These are phyloP conservation scores for Aspergillus vadensis DNA, from an alignment of 2,329 filamentous ascomycete genomes.

Conservation along the genomic window DNA sequence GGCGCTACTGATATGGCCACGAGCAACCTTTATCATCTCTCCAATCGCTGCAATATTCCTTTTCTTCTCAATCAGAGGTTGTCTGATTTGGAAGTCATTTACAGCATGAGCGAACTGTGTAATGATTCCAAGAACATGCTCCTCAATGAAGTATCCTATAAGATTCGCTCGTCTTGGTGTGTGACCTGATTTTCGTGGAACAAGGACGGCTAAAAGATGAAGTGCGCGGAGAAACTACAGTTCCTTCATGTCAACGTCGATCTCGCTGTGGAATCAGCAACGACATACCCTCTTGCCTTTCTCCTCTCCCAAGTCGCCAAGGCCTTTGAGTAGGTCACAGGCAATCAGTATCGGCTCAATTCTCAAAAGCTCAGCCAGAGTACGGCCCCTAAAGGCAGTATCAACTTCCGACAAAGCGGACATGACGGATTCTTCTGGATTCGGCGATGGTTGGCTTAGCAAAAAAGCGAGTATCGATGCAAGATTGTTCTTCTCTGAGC, in stretches of 20 bases:
- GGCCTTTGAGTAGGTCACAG: constrained; percentile 78
- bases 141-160: constrained; percentile 75
- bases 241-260: constrained; percentile 12
- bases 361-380: constrained; percentile 69
- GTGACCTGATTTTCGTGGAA: constrained; percentile 52
- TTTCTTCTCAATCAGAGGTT: constrained; percentile 67
- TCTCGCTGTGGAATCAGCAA: neutral
- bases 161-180: constrained; percentile 56
- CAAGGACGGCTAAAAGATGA: constrained; percentile 52
- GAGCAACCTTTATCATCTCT: constrained; percentile 80
- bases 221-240: constrained; percentile 53
- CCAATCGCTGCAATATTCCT: constrained; percentile 80
- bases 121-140: constrained; percentile 83
- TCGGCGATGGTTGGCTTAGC: constrained; percentile 61
- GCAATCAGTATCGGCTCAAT: constrained; percentile 74
- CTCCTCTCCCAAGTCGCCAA: constrained; percentile 65
- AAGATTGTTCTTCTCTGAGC: constrained; percentile 60
- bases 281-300: constrained; percentile 58
- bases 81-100: constrained; percentile 65
- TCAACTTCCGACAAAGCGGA: constrained; percentile 69
- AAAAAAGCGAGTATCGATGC: constrained; percentile 61
- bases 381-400: constrained; percentile 66
- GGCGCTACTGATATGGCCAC: constrained; percentile 71
- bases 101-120: constrained; percentile 76
- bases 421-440: constrained; percentile 69